Conservation (phyloP, 108 stramenopile species). For the Ochromonas danica region DNA sequence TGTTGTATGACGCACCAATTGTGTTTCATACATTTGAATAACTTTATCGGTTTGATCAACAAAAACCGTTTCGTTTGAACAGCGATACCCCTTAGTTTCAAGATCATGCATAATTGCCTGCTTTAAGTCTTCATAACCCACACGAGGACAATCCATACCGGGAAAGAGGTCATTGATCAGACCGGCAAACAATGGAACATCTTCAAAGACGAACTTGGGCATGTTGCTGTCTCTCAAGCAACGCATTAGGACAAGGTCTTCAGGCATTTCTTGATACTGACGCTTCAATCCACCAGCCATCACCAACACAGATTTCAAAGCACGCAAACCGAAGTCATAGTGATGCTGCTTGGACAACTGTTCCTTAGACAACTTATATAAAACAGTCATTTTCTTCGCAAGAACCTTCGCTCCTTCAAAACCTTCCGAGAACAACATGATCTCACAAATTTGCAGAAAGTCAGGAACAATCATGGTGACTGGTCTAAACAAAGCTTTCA, state of each 20-base stretch:
- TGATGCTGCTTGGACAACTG: slow-evolving; percentile 71
- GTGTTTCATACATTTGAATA: slow-evolving; percentile 70
- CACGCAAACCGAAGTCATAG: slow-evolving; percentile 72
- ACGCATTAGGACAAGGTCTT: slow-evolving; percentile 70
- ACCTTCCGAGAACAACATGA: slow-evolving; percentile 75
- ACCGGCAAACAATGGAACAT: slow-evolving; percentile 66
- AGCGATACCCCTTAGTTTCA: slow-evolving; percentile 53
- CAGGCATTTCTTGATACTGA: slow-evolving; percentile 66
- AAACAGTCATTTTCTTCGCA: slow-evolving; percentile 70
- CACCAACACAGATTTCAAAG: slow-evolving; percentile 87
- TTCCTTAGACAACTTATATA: slow-evolving; percentile 68
- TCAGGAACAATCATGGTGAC: slow-evolving; percentile 75
- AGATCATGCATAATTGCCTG: slow-evolving; percentile 46
- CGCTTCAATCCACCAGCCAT: slow-evolving; percentile 99
- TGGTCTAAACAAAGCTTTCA: slow-evolving; percentile 70
- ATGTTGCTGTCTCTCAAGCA: slow-evolving; percentile 70
- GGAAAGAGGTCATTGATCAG: slow-evolving; percentile 71
- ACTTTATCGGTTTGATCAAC: slow-evolving; percentile 65
- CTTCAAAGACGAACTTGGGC: slow-evolving; percentile 73
- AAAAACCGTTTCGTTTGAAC: slow-evolving; percentile 58
- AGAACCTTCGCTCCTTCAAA: slow-evolving; percentile 65
- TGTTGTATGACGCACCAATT: slow-evolving; percentile 63
- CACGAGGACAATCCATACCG: slow-evolving; percentile 66
- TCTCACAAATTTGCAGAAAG: slow-evolving; percentile 68
- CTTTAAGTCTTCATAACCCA: slow-evolving; percentile 66